These are phyloP conservation scores for Cryphonectria naterciae DNA, from an alignment of 2,329 filamentous ascomycete species.

Conservation along the genomic window DNA sequence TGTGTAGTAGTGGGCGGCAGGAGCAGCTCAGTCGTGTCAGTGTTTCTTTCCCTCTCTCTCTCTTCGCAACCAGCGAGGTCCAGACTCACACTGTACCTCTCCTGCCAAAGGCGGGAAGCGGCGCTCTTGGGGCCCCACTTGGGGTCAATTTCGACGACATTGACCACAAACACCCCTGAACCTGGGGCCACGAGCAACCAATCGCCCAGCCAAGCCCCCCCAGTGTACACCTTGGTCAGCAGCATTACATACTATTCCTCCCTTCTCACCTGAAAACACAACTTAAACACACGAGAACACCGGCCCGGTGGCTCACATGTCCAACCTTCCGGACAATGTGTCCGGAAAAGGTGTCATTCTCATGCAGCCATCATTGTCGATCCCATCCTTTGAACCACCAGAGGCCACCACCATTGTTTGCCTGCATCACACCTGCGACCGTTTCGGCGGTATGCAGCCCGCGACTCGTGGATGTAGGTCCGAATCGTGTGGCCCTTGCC, in stretches of 20 bases:
- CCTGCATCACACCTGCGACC: neutral
- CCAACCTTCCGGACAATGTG: neutral
- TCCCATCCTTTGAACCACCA: neutral
- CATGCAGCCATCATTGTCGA: slow-evolving; percentile 3
- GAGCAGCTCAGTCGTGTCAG: neutral
- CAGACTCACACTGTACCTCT: slow-evolving; percentile 5
- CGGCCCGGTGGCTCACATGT: slow-evolving; percentile 1
- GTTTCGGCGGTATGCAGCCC: neutral
- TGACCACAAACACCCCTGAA: neutral
- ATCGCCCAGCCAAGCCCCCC: neutral
- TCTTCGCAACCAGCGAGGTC: neutral
- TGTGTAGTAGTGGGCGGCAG: neutral
- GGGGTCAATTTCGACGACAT: slow-evolving; percentile 14
- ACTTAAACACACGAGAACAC: neutral
- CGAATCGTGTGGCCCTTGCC: slow-evolving; percentile 9
- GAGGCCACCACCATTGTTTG: neutral
- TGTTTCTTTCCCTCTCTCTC: neutral
- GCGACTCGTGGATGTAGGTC: neutral
- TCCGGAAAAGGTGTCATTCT: slow-evolving; percentile 1
- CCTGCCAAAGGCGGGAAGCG: slow-evolving; percentile 12
- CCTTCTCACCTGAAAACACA: neutral
- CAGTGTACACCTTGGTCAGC: neutral
- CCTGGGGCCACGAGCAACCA: neutral
- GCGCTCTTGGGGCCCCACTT: neutral
- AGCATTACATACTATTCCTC: neutral